These are phyloP conservation scores for Afroboletus lepidellus DNA, from an alignment of 1,284 basidiomycete species.

Conservation along the genomic window DNA sequence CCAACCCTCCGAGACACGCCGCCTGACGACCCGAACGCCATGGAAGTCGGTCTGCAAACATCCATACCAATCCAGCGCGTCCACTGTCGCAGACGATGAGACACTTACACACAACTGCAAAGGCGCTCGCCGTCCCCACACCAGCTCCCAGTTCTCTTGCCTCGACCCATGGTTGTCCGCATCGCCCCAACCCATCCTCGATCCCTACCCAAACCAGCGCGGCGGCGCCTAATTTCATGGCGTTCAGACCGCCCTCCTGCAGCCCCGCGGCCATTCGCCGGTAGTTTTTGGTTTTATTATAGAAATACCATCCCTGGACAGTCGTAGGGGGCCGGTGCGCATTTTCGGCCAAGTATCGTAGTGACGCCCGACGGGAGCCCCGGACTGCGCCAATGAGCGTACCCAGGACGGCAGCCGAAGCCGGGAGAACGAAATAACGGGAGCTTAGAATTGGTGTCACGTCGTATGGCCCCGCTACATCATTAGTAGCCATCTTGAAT, in stretches of 20 bases:
- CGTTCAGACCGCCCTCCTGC: conserved; percentile 61
- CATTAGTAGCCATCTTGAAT: conserved; percentile 15
- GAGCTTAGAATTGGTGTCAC: conserved; percentile 32
- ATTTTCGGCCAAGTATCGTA: conserved; percentile 61
- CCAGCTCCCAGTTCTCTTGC: conserved; percentile 63
- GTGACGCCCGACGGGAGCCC: conserved; percentile 60
- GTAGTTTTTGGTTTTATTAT: conserved; percentile 92
- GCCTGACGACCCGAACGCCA: conserved; percentile 50
- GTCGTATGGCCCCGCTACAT: conserved; percentile 24
- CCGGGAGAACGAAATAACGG: conserved; percentile 47
- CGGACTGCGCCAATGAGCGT: conserved; percentile 65
- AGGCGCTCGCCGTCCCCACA: conserved; percentile 57
- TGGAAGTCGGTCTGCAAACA: conserved; percentile 55
- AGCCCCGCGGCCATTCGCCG: conserved; percentile 72
- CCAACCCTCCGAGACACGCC: conserved; percentile 49
- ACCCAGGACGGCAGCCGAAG: conserved; percentile 59
- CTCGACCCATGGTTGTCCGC: conserved; percentile 47
- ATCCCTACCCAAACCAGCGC: conserved; percentile 64
- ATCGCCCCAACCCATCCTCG: conserved; percentile 57
- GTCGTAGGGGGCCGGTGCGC: conserved; percentile 79
- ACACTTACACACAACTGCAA: conserved; percentile 61
- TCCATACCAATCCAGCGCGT: conserved; percentile 10
- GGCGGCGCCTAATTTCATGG: conserved; percentile 51
- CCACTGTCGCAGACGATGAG: not conserved
- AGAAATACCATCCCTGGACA: conserved; percentile 86